Conservation (phyloP, 441 rosid genomes). For the Pelargonium australe region DNA sequence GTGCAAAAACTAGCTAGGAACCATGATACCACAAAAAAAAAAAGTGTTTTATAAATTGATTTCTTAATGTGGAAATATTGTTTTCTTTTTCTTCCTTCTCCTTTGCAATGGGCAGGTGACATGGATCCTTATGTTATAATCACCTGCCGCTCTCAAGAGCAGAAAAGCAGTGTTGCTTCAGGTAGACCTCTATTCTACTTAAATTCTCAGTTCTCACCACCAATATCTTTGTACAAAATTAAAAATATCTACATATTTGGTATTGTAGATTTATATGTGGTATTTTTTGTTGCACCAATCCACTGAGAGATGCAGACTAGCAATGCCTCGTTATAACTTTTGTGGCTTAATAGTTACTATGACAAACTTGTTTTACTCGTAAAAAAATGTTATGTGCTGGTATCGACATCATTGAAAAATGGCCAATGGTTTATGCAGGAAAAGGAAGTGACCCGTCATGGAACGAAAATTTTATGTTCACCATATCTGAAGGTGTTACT, state of each 20-base stretch:
- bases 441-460: slow-evolving; percentile 56
- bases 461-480: slow-evolving; percentile 70
- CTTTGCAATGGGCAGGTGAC: slow-evolving; percentile 28
- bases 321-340: neutral
- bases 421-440: slow-evolving; percentile 28
- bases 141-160: slow-evolving; percentile 66
- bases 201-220: neutral
- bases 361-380: neutral
- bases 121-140: slow-evolving; percentile 63
- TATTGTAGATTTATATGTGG: neutral
- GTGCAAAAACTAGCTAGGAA: neutral
- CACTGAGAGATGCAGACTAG: neutral
- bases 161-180: slow-evolving; percentile 56
- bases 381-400: neutral
- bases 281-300: neutral
- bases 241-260: neutral
- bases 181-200: slow-evolving; percentile 30
- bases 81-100: neutral
- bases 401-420: neutral
- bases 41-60: neutral
- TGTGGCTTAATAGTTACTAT: neutral
- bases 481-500: slow-evolving; percentile 38
- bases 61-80: neutral
- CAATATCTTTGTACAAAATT: neutral
- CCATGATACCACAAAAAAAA: no score